Conservation (phyloP, 345 rosid species). For the Corymbia maculata region DNA sequence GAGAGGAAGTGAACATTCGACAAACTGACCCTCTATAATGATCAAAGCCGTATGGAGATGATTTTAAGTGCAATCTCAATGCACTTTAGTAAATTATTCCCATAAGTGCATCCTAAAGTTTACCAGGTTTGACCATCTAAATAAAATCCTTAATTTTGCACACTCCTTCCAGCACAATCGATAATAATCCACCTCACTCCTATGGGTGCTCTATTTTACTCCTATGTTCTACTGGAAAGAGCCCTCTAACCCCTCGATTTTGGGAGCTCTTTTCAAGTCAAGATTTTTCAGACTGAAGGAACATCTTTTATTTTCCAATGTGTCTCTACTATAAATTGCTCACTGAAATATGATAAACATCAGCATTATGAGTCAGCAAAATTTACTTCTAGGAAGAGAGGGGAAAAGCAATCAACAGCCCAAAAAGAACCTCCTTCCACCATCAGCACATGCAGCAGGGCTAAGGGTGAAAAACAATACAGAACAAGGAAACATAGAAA, state of each 20-base stretch:
- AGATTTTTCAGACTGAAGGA: neutral
- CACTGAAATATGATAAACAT: neutral
- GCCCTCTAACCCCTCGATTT: neutral
- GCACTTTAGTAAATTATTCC: neutral
- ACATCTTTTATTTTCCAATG: neutral
- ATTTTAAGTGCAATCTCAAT: neutral
- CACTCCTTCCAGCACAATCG: neutral
- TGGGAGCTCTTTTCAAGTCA: neutral
- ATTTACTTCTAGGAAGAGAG: neutral
- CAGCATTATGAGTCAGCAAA: fast-evolving
- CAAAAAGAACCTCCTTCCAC: neutral
- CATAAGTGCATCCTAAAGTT: neutral
- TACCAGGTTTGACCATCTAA: neutral
- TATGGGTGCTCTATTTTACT: neutral
- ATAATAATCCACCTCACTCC: neutral
- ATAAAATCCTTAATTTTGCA: neutral
- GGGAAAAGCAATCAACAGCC: neutral
- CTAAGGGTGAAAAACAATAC: neutral
- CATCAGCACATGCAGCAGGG: neutral
- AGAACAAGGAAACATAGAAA: neutral
- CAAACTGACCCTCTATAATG: neutral
- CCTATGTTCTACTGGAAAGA: neutral
- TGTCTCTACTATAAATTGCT: neutral
- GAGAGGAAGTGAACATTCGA: neutral
- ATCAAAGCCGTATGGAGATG: neutral